Percentiles rank a stretch among this genome's conserved stretches.
Evolutionary conservation across 2,329 filamentous ascomycete genomes (phyloP).

Genomic region (Taxawa tesnikishii): DNA sequence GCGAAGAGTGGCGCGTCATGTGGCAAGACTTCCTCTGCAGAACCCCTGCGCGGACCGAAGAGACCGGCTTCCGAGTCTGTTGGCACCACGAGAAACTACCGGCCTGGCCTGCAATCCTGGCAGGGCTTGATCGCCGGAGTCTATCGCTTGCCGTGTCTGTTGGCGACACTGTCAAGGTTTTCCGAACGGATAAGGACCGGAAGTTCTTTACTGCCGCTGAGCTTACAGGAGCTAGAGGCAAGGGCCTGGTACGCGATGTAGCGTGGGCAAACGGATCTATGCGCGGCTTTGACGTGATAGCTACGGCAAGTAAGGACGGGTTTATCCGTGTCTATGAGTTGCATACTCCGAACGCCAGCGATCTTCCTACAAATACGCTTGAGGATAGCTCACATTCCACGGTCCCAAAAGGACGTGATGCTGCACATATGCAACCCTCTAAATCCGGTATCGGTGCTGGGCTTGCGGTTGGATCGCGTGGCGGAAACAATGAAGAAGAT

Average conservation of each 20-base stretch:
- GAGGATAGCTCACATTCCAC: not conserved
- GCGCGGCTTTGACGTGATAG: slow-evolving; percentile 78
- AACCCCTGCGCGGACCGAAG: slow-evolving; percentile 64
- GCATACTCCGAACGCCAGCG: slow-evolving; percentile 42
- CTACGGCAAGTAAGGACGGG: slow-evolving; percentile 87
- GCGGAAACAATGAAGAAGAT: slow-evolving; percentile 41
- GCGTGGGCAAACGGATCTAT: slow-evolving; percentile 90
- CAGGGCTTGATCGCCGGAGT: slow-evolving; percentile 69
- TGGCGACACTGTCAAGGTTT: slow-evolving; percentile 73
- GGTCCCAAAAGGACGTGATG: not conserved
- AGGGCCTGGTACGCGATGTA: slow-evolving; percentile 70
- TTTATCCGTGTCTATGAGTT: slow-evolving; percentile 79
- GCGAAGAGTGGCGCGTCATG: slow-evolving; percentile 61
- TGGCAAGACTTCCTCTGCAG: slow-evolving; percentile 66
- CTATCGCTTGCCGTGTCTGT: slow-evolving; percentile 74
- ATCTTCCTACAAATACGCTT: slow-evolving; percentile 24
- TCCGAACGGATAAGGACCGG: slow-evolving; percentile 60
- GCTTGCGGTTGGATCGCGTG: slow-evolving; percentile 32
- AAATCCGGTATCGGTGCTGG: slow-evolving; percentile 43
- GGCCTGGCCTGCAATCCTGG: slow-evolving; percentile 62
- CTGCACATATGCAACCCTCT: slow-evolving; percentile 13
- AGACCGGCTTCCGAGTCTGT: slow-evolving; percentile 72
- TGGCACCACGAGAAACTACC: slow-evolving; percentile 84
- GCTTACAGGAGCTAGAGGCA: slow-evolving; percentile 57
- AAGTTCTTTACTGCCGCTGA: slow-evolving; percentile 79